Percentiles rank a stretch among this genome's conserved stretches.
phyloP scores from a whole-genome alignment of 805 yeast genomes.

The Naumovozyma baii region DNA sequence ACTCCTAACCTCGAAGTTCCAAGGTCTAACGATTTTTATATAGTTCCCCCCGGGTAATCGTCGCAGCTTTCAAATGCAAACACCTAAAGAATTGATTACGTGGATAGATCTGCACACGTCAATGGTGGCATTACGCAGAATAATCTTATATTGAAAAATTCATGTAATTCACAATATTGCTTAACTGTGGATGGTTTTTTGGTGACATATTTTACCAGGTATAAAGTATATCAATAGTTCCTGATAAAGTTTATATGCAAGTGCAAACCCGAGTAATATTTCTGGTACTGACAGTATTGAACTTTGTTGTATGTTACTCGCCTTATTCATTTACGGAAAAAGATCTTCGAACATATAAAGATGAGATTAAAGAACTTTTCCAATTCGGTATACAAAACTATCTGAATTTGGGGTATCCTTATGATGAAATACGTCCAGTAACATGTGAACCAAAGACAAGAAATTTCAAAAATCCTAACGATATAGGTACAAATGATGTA shows the following conservation, averaged over 20 bases:
- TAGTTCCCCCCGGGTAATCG: too few species aligned
- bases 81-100: too few species aligned
- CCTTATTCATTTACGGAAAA: constrained; percentile 18
- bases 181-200: too few species aligned
- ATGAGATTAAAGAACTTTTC: constrained; percentile 49
- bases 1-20: too few species aligned
- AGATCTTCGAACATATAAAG: constrained; percentile 27
- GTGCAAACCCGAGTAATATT: background rate
- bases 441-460: constrained; percentile 61
- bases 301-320: background rate
- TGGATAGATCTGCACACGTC: too few species aligned
- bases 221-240: too few species aligned
- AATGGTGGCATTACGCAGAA: too few species aligned
- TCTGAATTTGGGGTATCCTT: constrained; percentile 62
- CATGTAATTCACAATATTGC: too few species aligned
- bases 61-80: too few species aligned
- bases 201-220: too few species aligned
- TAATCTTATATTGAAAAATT: too few species aligned
- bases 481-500: constrained; percentile 66
- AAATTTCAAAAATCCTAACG: constrained; percentile 42
- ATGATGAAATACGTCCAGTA: constrained; percentile 71
- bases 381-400: constrained; percentile 70
- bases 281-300: background rate
- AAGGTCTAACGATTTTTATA: too few species aligned
- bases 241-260: background rate